A percentile compares a stretch with the other conserved stretches of the same genome.
phyloP scores from a whole-genome alignment of 2,329 filamentous ascomycete species.

The Microdochium nivale region DNA sequence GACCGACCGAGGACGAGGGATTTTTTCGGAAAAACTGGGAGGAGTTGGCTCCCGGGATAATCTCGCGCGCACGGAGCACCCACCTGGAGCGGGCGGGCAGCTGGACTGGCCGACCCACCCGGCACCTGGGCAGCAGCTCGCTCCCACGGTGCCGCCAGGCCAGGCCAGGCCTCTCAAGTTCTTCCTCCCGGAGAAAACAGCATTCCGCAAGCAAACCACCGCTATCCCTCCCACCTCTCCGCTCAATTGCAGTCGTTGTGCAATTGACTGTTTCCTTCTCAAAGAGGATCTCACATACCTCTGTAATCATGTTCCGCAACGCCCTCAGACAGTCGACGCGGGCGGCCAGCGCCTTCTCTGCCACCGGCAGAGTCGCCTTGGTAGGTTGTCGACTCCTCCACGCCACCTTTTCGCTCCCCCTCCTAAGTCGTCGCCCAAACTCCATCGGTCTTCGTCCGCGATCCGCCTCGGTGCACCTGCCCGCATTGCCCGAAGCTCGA shows the following conservation, averaged over 20 bases:
- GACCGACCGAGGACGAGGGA: background rate
- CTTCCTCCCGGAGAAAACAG: background rate
- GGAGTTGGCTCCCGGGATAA: background rate
- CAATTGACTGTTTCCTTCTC: slow-evolving; percentile 28
- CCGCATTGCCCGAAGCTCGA: background rate
- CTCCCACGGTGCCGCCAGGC: background rate
- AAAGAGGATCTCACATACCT: slow-evolving; percentile 43
- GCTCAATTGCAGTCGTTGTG: background rate
- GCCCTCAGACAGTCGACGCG: slow-evolving; percentile 95
- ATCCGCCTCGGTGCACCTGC: background rate
- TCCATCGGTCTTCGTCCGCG: slow-evolving; percentile 28
- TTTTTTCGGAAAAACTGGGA: background rate
- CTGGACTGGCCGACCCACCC: background rate
- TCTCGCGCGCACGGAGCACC: background rate
- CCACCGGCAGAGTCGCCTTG: slow-evolving; percentile 81
- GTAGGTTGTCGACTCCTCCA: slow-evolving; percentile 62
- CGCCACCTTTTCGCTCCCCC: slow-evolving; percentile 21
- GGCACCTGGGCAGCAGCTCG: background rate
- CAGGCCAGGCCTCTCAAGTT: background rate
- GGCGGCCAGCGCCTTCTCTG: slow-evolving; percentile 89
- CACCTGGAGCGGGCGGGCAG: background rate
- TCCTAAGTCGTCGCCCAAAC: slow-evolving; percentile 27
- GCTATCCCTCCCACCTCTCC: background rate
- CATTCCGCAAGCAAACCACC: background rate
- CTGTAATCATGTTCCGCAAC: slow-evolving; percentile 85